phyloP scores from a whole-genome alignment of 208 protist species.

The Lotmaria passim region DNA sequence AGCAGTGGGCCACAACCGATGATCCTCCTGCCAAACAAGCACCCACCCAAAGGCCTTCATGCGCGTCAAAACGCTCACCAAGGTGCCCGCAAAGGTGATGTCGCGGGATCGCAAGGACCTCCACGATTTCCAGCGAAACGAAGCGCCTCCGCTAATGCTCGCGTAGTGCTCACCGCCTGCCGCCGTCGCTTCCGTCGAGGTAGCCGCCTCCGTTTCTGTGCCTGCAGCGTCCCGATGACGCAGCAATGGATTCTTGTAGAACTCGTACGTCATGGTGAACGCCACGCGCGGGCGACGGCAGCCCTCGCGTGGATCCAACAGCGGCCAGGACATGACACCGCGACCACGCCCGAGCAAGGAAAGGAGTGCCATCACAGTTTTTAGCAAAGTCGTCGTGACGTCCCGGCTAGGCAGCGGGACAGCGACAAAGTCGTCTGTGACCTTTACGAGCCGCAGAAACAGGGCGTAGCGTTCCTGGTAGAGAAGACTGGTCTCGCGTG shows the following conservation, averaged over 20 bases:
- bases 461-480: background rate
- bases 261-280: conserved; percentile 31
- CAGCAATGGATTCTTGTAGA: background rate
- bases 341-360: background rate
- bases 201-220: too few species aligned
- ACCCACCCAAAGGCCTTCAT: conserved; percentile 36
- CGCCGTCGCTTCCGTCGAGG: too few species aligned
- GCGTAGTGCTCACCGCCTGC: too few species aligned
- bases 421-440: background rate
- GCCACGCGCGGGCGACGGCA: conserved; percentile 13
- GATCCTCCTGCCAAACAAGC: conserved; percentile 51
- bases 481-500: background rate
- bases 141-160: too few species aligned
- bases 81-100: background rate
- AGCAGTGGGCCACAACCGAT: conserved; percentile 39
- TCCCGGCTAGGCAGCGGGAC: background rate
- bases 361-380: background rate
- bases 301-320: conserved; percentile 19
- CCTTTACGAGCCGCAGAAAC: background rate
- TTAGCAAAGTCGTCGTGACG: background rate
- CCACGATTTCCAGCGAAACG: too few species aligned
- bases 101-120: background rate
- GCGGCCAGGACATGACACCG: conserved; percentile 24
- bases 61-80: conserved; percentile 4
- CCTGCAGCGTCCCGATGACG: too few species aligned